phyloP scores from a whole-genome alignment of 169 alveolate genomes.

The Eimeria falciformis region DNA sequence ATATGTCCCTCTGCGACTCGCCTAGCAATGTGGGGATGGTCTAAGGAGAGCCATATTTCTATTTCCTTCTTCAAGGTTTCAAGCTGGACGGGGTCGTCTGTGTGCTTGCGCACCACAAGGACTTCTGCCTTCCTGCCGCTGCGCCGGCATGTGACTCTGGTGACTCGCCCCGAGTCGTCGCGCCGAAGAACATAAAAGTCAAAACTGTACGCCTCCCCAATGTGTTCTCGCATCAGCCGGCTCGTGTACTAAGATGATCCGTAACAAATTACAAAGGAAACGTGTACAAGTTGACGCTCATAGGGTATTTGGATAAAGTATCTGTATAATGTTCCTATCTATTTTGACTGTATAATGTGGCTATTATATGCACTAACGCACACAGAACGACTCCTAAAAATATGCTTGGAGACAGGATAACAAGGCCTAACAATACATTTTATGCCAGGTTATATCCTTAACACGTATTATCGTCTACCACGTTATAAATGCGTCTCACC shows the following conservation, averaged over 20 bases:
- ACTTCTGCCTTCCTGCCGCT: conserved; percentile 69
- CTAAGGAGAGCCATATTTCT: conserved; percentile 81
- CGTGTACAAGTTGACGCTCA: background rate
- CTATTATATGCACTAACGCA: too few species aligned
- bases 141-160: conserved; percentile 70
- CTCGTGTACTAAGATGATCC: conserved; percentile 51
- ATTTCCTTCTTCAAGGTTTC: conserved; percentile 81
- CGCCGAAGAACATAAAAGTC: conserved; percentile 33
- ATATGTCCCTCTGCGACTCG: conserved; percentile 15
- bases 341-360: background rate
- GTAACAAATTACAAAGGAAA: too few species aligned
- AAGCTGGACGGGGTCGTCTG: conserved; percentile 67
- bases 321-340: background rate
- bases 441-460: too few species aligned
- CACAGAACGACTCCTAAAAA: too few species aligned
- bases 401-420: background rate
- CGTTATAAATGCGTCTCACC: conserved; percentile 13
- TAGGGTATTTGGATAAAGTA: background rate
- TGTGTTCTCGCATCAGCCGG: conserved; percentile 59
- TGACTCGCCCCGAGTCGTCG: conserved; percentile 54
- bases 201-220: conserved; percentile 32
- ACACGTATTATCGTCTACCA: too few species aligned
- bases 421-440: background rate
- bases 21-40: conserved; percentile 94
- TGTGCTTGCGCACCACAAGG: conserved; percentile 20